Conservation (phyloP, 2,329 filamentous ascomycete species). For the Talaromyces islandicus region DNA sequence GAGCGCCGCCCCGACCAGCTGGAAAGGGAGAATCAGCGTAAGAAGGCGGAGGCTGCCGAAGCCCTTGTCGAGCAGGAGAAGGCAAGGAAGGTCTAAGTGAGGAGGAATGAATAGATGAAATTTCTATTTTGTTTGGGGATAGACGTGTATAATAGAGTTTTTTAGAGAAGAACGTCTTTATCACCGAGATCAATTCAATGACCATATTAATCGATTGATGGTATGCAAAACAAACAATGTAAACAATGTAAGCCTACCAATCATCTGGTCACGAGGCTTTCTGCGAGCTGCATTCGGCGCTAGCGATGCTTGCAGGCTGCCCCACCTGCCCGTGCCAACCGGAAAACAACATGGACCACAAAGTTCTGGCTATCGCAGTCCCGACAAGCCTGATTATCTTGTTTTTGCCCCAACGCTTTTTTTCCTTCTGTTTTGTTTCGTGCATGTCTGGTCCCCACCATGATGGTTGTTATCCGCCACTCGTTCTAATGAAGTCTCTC, state of each 20-base stretch:
- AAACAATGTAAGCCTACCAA: background rate
- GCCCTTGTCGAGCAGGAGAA: slow-evolving; percentile 33
- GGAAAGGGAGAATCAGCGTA: slow-evolving; percentile 65
- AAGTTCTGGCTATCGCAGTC: background rate
- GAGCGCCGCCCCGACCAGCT: slow-evolving; percentile 80
- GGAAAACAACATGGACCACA: background rate
- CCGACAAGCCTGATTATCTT: background rate
- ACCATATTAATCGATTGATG: background rate
- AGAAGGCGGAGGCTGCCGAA: slow-evolving; percentile 51
- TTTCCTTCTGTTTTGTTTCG: background rate
- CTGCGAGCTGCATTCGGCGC: background rate
- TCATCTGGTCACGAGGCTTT: background rate
- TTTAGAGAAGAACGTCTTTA: background rate
- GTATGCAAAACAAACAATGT: background rate
- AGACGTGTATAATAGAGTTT: background rate
- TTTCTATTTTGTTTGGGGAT: background rate
- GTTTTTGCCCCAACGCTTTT: background rate
- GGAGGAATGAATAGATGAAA: no score
- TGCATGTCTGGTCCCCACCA: background rate
- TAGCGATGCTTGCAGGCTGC: background rate
- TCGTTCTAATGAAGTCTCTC: background rate
- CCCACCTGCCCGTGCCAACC: background rate
- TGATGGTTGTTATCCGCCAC: background rate
- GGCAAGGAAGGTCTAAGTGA: slow-evolving; percentile 21
- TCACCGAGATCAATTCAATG: background rate